A percentile compares a stretch with the other conserved stretches of the same genome.
Evolutionary conservation across 2,329 filamentous ascomycete genomes (phyloP).

Genomic region (Paradendryphiella salina): DNA sequence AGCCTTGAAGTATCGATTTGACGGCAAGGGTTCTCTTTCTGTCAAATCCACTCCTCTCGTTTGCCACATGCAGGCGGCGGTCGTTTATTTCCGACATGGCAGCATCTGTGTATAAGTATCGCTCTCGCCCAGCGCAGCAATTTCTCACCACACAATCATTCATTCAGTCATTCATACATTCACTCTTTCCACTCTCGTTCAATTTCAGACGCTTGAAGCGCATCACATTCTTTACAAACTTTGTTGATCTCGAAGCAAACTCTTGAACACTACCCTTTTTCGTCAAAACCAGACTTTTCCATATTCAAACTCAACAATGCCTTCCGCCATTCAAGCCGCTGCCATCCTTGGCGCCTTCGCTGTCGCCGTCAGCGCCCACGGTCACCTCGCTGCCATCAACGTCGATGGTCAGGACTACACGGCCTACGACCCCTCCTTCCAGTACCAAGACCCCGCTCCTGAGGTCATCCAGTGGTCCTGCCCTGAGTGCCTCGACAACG

Average conservation of each 20-base stretch:
- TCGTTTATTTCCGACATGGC: slow-evolving; percentile 9
- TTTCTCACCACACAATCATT: slow-evolving; percentile 7
- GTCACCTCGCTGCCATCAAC: slow-evolving; percentile 49
- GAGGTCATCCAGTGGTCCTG: slow-evolving; percentile 59
- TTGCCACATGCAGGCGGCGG: slow-evolving; percentile 15
- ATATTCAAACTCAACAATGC: slow-evolving; percentile 27
- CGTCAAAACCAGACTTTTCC: slow-evolving; percentile 9
- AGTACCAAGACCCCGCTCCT: slow-evolving; percentile 42
- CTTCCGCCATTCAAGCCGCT: slow-evolving; percentile 37
- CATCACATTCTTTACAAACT: slow-evolving; percentile 27
- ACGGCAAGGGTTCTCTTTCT: slow-evolving; percentile 15
- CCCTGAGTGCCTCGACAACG: slow-evolving; percentile 55
- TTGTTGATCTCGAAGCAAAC: slow-evolving; percentile 35
- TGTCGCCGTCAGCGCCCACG: slow-evolving; percentile 51
- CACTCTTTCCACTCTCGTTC: slow-evolving; percentile 32
- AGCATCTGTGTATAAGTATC: slow-evolving; percentile 21
- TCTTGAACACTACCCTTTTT: slow-evolving; percentile 16
- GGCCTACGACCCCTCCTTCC: slow-evolving; percentile 49
- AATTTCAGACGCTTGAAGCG: slow-evolving; percentile 35
- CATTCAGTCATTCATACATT: slow-evolving; percentile 19
- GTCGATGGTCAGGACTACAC: slow-evolving; percentile 53
- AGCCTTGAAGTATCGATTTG: slow-evolving; percentile 16
- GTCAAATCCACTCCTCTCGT: slow-evolving; percentile 7
- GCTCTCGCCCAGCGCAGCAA: not conserved
- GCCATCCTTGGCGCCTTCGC: slow-evolving; percentile 41